Percentiles rank a stretch among this genome's conserved stretches.
phyloP scores from a whole-genome alignment of 1,139 yeast species.

The Nematodospora anomalae region DNA sequence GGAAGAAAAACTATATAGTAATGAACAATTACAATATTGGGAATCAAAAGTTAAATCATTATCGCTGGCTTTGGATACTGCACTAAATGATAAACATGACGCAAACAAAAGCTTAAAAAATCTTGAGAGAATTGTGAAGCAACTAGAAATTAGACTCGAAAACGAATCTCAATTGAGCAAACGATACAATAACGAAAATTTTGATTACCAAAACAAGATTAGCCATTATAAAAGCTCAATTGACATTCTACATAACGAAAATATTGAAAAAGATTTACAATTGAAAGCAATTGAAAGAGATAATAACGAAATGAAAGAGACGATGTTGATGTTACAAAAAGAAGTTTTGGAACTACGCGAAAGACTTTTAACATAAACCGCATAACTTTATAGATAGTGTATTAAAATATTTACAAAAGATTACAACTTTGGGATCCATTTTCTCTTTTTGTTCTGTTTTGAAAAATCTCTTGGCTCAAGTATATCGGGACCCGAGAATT shows the following conservation, averaged over 20 bases:
- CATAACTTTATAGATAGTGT: background rate
- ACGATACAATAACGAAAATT: slow-evolving; percentile 49
- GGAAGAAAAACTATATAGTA: slow-evolving; percentile 45
- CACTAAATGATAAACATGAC: slow-evolving; percentile 33
- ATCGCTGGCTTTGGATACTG: slow-evolving; percentile 30
- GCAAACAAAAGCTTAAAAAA: slow-evolving; percentile 31
- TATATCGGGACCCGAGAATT: slow-evolving; percentile 24
- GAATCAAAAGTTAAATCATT: slow-evolving; percentile 39
- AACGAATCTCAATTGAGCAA: slow-evolving; percentile 41
- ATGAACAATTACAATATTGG: slow-evolving; percentile 48
- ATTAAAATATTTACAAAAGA: slow-evolving; percentile 1
- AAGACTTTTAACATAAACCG: slow-evolving; percentile 19
- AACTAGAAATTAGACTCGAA: slow-evolving; percentile 36
- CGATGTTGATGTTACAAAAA: slow-evolving; percentile 55
- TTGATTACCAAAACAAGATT: slow-evolving; percentile 45
- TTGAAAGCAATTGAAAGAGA: slow-evolving; percentile 38
- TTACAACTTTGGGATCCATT: background rate
- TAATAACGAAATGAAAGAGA: slow-evolving; percentile 52
- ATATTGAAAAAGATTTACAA: slow-evolving; percentile 43
- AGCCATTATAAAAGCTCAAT: slow-evolving; percentile 36
- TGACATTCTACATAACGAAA: slow-evolving; percentile 37
- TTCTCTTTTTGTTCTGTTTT: slow-evolving; percentile 7
- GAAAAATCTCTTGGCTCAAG: slow-evolving; percentile 32
- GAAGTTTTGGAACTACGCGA: slow-evolving; percentile 66
- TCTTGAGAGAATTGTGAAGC: slow-evolving; percentile 35